Evolutionary conservation across 257 asterid genomes (phyloP).

Genomic region (Thymus quinquecostatus): DNA sequence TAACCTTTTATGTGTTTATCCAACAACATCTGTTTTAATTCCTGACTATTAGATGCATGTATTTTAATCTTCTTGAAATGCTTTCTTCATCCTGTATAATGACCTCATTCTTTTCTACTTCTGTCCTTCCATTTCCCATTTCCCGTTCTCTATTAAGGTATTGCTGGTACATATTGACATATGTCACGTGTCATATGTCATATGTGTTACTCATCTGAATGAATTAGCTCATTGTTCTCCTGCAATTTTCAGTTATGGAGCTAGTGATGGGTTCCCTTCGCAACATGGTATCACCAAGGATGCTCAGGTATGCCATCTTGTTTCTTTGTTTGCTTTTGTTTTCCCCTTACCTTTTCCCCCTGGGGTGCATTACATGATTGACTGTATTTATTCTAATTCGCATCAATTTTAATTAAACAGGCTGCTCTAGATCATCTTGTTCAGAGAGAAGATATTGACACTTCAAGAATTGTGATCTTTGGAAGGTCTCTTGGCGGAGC

Average conservation of each 20-base stretch:
- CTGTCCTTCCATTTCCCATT: slow-evolving; percentile 1
- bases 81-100: slow-evolving; percentile 16
- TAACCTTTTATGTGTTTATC: slow-evolving; percentile 6
- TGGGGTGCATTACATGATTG: not conserved
- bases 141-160: slow-evolving; percentile 20
- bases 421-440: slow-evolving; percentile 95
- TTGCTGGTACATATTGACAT: slow-evolving; percentile 18
- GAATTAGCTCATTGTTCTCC: slow-evolving; percentile 22
- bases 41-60: not conserved
- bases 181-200: not conserved
- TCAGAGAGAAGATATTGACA: slow-evolving; percentile 91
- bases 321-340: not conserved
- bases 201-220: slow-evolving; percentile 25
- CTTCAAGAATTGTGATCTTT: slow-evolving; percentile 83
- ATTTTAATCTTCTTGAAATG: slow-evolving; percentile 6
- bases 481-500: slow-evolving; percentile 99
- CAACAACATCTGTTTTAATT: slow-evolving; percentile 6
- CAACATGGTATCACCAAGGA: slow-evolving; percentile 87
- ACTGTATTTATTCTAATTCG: slow-evolving; percentile 14
- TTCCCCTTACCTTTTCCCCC: not conserved
- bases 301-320: slow-evolving; percentile 77
- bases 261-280: slow-evolving; percentile 96
- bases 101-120: slow-evolving; percentile 16
- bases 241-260: slow-evolving; percentile 77
- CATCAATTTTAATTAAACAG: slow-evolving; percentile 43